These are phyloP conservation scores for Bruguiera sexangula DNA, from an alignment of 345 rosid species.

Conservation along the genomic window DNA sequence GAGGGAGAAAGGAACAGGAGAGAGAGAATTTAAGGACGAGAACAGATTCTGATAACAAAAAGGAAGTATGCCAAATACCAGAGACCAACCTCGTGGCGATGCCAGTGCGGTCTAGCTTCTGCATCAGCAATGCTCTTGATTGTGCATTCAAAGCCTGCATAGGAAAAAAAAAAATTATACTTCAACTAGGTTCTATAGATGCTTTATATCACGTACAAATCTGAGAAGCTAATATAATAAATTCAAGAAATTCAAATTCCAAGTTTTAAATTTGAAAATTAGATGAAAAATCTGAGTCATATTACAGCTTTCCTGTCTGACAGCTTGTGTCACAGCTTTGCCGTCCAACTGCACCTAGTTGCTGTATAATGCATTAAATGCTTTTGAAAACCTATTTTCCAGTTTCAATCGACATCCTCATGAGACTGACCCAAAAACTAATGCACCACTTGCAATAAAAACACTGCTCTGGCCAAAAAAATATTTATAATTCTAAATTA, in stretches of 20 bases:
- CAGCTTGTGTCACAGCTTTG: too few relatives aligned
- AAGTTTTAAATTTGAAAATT: too few relatives aligned
- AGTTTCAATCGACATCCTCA: neutral
- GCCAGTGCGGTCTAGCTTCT: conserved; percentile 88
- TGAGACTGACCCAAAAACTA: too few relatives aligned
- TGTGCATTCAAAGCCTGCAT: conserved; percentile 84
- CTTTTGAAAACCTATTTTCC: neutral
- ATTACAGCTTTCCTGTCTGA: too few relatives aligned
- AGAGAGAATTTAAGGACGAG: conserved; percentile 9
- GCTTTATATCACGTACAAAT: neutral
- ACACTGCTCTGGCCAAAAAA: too few relatives aligned
- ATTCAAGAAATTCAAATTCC: too few relatives aligned
- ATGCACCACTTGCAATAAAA: too few relatives aligned
- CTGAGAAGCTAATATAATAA: neutral
- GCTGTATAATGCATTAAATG: neutral
- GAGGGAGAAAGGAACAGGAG: conserved; percentile 11
- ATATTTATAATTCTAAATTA: too few relatives aligned
- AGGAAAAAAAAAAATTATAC: neutral
- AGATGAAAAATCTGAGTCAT: too few relatives aligned
- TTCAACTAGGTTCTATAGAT: conserved; percentile 1
- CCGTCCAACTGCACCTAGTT: neutral
- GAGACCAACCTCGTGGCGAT: conserved; percentile 60
- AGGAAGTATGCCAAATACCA: neutral
- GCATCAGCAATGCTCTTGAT: conserved; percentile 82
- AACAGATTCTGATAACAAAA: neutral